Evolutionary conservation across 805 yeast species (phyloP).

Genomic region (Kodamaea lidongshanica): DNA sequence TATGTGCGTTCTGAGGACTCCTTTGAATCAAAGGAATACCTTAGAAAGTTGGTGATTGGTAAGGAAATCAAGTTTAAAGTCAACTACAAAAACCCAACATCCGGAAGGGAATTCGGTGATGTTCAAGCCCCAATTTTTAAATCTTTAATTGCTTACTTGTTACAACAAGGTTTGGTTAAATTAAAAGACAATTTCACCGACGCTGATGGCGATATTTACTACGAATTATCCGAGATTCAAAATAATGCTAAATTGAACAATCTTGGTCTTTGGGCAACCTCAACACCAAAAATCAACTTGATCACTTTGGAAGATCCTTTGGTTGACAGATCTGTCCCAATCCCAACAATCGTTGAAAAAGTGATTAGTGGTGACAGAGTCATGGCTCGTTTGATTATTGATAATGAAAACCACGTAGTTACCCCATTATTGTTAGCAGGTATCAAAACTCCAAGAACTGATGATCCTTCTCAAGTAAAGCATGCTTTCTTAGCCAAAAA

Average conservation of each 20-base stretch:
- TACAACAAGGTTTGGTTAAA: conserved; percentile 56
- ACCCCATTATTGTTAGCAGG: conserved; percentile 69
- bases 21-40: conserved; percentile 54
- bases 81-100: conserved; percentile 42
- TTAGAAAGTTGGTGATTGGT: conserved; percentile 59
- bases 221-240: conserved; percentile 37
- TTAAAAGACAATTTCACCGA: conserved; percentile 47
- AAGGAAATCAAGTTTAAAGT: conserved; percentile 57
- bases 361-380: conserved; percentile 76
- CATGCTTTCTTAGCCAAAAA: conserved; percentile 60
- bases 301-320: conserved; percentile 27
- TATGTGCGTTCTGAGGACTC: conserved; percentile 56
- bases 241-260: conserved; percentile 44
- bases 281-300: conserved; percentile 10
- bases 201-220: conserved; percentile 38
- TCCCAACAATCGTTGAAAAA: conserved; percentile 62
- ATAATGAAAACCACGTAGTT: conserved; percentile 46
- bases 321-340: conserved; percentile 34
- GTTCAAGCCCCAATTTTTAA: conserved; percentile 55
- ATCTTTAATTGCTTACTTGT: conserved; percentile 51
- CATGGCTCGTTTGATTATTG: conserved; percentile 50
- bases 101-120: conserved; percentile 68
- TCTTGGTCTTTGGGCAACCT: conserved; percentile 52
- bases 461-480: conserved; percentile 46
- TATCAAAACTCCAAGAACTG: conserved; percentile 63